Base-by-base conservation (phyloP, 75 land plant species). In the Larix kaempferi region DNA sequence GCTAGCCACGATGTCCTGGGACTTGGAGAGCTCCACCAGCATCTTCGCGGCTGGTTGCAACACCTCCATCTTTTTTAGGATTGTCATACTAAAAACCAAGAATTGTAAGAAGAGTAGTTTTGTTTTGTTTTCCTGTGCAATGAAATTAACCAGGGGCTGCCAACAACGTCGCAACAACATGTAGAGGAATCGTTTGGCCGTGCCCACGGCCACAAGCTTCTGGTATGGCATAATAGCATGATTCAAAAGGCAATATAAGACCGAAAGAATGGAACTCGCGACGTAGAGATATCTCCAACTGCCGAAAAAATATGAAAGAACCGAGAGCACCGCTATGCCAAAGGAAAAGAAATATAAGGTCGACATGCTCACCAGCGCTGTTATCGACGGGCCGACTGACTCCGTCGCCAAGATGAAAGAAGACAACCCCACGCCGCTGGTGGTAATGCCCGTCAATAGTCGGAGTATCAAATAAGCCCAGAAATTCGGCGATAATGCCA, bases 21-120 rank as follows among this genome's bases (percentile, higher is more conserved):
- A n/a, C n/a, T n/a, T n/a, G n/a, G n/a, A n/a, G n/a, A n/a, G n/a
- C n/a, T n/a, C n/a, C n/a, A n/a, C 98, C 67, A 95, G 89, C 92
- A 95, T 89, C 82, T 93, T 95, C 44, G 98, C 98, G 37, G 98
- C 98, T 54, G 96, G 98, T 76, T 95, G 98, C 52, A 85, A 83
- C 57, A 91, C 95, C 80, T 92, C 93, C 98, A 95, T 93, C 78
- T 89, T 89, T 86, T 90, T 89, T 71, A 95, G 92, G 78, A 95
- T 95, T 76, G 98, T 95, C n/a, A n/a, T n/a, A n/a, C n/a, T n/a
- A n/a, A n/a, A n/a, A n/a, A n/a, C n/a, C n/a, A n/a, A n/a, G n/a
- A n/a, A n/a, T n/a, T n/a, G n/a, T n/a, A n/a, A n/a, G n/a, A n/a
- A n/a, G n/a, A n/a, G n/a, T n/a, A n/a, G n/a, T n/a, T n/a, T n/a